phyloP scores from a whole-genome alignment of 805 yeast species.

The Saturnispora bothae region DNA sequence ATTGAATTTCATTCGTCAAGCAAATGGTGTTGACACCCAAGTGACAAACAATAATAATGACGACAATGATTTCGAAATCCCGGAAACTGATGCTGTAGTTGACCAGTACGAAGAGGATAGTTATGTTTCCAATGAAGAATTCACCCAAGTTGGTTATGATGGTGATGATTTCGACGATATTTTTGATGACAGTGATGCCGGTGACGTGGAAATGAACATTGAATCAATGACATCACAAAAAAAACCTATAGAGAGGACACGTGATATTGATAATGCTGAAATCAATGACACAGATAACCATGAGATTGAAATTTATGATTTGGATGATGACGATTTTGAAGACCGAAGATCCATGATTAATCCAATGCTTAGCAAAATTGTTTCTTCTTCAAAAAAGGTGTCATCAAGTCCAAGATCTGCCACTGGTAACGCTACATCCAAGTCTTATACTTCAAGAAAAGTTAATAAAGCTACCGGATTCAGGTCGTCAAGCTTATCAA shows the following conservation, averaged over 20 bases:
- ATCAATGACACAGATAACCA: neutral
- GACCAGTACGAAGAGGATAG: neutral
- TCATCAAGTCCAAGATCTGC: neutral
- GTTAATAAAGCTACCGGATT: too few relatives aligned
- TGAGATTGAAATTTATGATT: too few relatives aligned
- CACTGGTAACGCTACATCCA: neutral
- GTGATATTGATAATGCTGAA: slow-evolving; percentile 8
- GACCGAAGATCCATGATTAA: too few relatives aligned
- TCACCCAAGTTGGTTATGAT: slow-evolving; percentile 9
- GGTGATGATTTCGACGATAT: slow-evolving; percentile 14
- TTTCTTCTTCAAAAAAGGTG: neutral
- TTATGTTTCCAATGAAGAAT: slow-evolving; percentile 12
- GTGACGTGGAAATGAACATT: too few relatives aligned
- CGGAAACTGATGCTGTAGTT: neutral
- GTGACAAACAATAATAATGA: too few relatives aligned
- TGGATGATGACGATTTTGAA: too few relatives aligned
- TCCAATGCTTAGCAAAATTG: neutral
- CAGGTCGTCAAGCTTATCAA: too few relatives aligned
- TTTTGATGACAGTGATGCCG: slow-evolving; percentile 8
- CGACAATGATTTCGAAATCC: too few relatives aligned
- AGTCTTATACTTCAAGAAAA: neutral
- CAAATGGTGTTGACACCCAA: too few relatives aligned
- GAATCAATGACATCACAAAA: too few relatives aligned
- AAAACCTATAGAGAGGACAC: too few relatives aligned
- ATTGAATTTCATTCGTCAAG: too few relatives aligned